A percentile compares a stretch with the other conserved stretches of the same genome.
Evolutionary conservation across 257 asterid genomes (phyloP).

Genomic region (Lycium barbarum): DNA sequence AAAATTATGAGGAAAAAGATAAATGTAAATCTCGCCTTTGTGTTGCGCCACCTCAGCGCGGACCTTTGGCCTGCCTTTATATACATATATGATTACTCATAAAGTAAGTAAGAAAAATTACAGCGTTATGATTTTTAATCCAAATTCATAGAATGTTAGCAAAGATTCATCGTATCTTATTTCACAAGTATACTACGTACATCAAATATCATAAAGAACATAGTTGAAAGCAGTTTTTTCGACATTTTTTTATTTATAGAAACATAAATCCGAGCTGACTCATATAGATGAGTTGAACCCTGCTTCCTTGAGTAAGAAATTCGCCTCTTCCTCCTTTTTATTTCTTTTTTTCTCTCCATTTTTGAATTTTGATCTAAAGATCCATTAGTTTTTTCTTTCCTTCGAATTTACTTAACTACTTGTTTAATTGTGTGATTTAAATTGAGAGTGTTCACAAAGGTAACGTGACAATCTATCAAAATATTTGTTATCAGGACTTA

Average conservation of each 20-base stretch:
- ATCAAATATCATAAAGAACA: neutral
- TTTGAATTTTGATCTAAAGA: neutral
- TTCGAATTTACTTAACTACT: neutral
- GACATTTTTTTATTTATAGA: neutral
- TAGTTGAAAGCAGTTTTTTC: neutral
- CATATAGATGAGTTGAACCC: neutral
- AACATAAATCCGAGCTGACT: neutral
- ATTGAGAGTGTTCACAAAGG: neutral
- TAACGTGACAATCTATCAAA: neutral
- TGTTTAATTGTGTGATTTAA: neutral
- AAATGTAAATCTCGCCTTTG: too few relatives aligned
- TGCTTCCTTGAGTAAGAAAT: neutral
- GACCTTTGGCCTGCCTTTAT: too few relatives aligned
- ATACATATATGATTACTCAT: neutral
- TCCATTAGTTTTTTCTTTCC: neutral
- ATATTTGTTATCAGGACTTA: neutral
- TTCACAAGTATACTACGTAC: neutral
- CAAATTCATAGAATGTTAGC: neutral
- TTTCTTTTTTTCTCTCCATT: neutral
- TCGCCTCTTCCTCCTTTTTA: neutral
- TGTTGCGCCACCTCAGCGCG: too few relatives aligned
- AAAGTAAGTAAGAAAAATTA: neutral
- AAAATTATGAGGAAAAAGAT: too few relatives aligned
- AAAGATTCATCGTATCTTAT: neutral
- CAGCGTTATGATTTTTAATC: neutral